These are phyloP conservation scores for Penicillium nordicum DNA, from an alignment of 2,329 filamentous ascomycete species.

Conservation along the genomic window DNA sequence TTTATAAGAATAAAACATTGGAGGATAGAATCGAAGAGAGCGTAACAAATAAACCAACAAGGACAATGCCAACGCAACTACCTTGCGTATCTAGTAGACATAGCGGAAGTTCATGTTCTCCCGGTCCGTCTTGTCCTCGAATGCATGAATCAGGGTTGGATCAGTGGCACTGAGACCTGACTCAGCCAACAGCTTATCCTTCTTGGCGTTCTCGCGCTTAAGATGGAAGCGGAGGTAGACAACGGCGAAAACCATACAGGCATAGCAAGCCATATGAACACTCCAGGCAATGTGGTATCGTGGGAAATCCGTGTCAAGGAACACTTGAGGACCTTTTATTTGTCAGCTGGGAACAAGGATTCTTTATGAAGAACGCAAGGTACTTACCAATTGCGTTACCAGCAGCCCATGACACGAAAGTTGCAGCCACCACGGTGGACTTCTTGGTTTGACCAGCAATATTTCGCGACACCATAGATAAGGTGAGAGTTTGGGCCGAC, in stretches of 20 bases:
- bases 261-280: conserved; percentile 67
- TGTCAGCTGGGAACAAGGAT: not conserved
- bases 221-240: conserved; percentile 2
- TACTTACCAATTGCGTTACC: conserved; percentile 62
- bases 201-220: conserved; percentile 53
- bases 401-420: conserved; percentile 66
- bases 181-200: conserved; percentile 48
- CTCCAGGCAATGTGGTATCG: conserved; percentile 67
- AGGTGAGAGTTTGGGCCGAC: conserved; percentile 65
- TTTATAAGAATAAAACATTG: not conserved
- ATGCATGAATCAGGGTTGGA: conserved; percentile 50
- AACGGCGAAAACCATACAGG: conserved; percentile 49
- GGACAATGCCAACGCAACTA: not conserved
- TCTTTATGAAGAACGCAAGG: not conserved
- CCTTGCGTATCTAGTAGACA: conserved; percentile 40
- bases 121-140: conserved; percentile 61
- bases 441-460: conserved; percentile 73
- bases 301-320: conserved; percentile 58
- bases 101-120: conserved; percentile 62
- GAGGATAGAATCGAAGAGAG: not conserved
- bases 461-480: conserved; percentile 67
- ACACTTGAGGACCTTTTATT: conserved; percentile 57
- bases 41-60: not conserved
- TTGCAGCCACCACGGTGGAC: conserved; percentile 62
- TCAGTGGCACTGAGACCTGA: conserved; percentile 44